Conservation (phyloP, 352 stramenopile species). For the Globisporangium splendens region DNA sequence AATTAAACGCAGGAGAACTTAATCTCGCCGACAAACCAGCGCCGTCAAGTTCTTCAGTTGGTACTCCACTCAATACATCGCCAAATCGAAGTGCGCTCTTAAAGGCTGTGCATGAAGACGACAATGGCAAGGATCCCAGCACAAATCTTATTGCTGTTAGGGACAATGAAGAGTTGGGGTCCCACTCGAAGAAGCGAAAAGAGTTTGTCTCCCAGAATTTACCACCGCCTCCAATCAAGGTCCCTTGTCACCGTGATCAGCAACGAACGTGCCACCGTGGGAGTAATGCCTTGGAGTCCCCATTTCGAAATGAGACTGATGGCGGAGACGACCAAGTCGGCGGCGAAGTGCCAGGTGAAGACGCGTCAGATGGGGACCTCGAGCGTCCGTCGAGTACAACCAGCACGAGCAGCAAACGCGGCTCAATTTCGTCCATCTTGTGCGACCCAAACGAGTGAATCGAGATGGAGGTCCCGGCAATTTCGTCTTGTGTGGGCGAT, state of each 20-base stretch:
- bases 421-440: conserved; percentile 74
- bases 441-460: conserved; percentile 45
- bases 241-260: conserved; percentile 36
- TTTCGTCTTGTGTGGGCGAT: neutral
- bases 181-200: conserved; percentile 9
- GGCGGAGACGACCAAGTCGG: too few species aligned
- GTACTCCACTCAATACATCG: too few species aligned
- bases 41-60: too few species aligned
- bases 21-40: too few species aligned
- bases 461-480: neutral
- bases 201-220: neutral
- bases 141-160: too few species aligned
- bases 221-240: conserved; percentile 58
- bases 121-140: too few species aligned
- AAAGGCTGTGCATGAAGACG: too few species aligned
- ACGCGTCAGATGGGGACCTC: conserved; percentile 11
- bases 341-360: neutral
- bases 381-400: conserved; percentile 49
- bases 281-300: conserved; percentile 2
- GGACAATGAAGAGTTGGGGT: too few species aligned
- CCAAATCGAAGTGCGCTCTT: too few species aligned
- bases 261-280: too few species aligned
- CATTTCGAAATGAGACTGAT: too few species aligned
- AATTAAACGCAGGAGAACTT: too few species aligned
- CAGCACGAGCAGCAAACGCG: conserved; percentile 51